Evolutionary conservation across 768 basidiomycete species (phyloP).

Genomic region (Lanmaoa rubissima): DNA sequence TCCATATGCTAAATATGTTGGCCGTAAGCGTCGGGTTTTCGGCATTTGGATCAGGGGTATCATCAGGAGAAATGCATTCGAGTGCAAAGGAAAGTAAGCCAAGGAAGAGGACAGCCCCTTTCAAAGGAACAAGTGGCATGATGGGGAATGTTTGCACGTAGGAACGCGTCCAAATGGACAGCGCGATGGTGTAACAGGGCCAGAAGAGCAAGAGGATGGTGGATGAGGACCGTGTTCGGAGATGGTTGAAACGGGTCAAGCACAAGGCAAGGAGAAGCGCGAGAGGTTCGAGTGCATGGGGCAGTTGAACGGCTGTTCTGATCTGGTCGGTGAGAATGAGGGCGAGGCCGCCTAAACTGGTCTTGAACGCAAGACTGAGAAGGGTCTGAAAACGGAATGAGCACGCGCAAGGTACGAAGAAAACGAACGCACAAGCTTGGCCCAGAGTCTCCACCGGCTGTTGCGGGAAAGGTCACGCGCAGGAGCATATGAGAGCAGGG

Average conservation of each 20-base stretch:
- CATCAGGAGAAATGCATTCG: constrained; percentile 70
- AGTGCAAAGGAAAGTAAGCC: constrained; percentile 57
- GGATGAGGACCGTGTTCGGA: constrained; percentile 66
- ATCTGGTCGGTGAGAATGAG: constrained; percentile 39
- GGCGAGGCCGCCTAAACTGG: constrained; percentile 44
- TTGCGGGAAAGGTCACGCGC: constrained; percentile 38
- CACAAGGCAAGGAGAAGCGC: constrained; percentile 46
- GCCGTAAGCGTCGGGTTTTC: constrained; percentile 76
- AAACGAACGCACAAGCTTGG: constrained; percentile 62
- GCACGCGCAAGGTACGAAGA: not conserved
- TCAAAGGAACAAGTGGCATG: constrained; percentile 42
- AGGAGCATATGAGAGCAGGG: constrained; percentile 26
- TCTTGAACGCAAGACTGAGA: constrained; percentile 44
- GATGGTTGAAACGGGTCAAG: constrained; percentile 68
- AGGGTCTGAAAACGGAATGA: constrained; percentile 39
- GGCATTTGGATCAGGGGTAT: constrained; percentile 37
- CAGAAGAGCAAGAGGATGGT: constrained; percentile 77
- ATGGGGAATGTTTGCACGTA: constrained; percentile 33
- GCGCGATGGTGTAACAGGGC: constrained; percentile 57
- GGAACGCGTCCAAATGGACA: constrained; percentile 63
- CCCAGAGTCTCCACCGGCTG: constrained; percentile 50
- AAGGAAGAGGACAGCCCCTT: constrained; percentile 41
- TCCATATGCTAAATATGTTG: constrained; percentile 80
- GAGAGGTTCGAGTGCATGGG: constrained; percentile 57
- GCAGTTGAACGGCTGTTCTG: constrained; percentile 40